phyloP scores from a whole-genome alignment of 192 early-diverging fungal genomes.

The Mycoemilia scoparia region DNA sequence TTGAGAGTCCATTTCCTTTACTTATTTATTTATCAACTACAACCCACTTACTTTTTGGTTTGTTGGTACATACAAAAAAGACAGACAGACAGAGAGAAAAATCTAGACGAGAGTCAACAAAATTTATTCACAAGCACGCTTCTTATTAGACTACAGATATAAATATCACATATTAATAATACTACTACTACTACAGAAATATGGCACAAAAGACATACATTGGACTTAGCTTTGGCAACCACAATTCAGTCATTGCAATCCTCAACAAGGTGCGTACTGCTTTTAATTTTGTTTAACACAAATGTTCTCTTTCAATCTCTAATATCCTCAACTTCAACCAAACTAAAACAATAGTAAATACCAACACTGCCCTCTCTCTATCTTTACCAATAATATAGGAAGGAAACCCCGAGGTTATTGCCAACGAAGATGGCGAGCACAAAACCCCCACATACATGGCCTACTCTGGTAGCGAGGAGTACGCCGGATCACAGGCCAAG shows the following conservation, averaged over 20 bases:
- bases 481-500: constrained; percentile 57
- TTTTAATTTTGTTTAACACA: no score
- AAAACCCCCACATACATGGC: constrained; percentile 88
- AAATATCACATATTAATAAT: no score
- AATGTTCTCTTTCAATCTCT: neutral
- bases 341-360: neutral
- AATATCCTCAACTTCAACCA: neutral
- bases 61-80: no score
- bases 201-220: constrained; percentile 31
- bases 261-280: constrained; percentile 48
- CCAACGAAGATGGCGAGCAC: constrained; percentile 96
- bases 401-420: constrained; percentile 80
- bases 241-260: constrained; percentile 69
- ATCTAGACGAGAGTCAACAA: no score
- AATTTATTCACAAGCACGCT: no score
- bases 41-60: no score
- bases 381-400: no score
- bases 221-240: constrained; percentile 73
- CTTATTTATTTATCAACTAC: no score
- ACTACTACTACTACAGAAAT: no score
- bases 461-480: constrained; percentile 80
- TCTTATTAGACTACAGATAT: no score
- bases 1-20: no score
- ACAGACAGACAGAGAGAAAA: no score
- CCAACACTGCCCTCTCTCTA: constrained; percentile 1